A percentile compares a stretch with the other conserved stretches of the same genome.
phyloP scores from a whole-genome alignment of 306 rosid genomes.

The Hippophae gyantsensis region DNA sequence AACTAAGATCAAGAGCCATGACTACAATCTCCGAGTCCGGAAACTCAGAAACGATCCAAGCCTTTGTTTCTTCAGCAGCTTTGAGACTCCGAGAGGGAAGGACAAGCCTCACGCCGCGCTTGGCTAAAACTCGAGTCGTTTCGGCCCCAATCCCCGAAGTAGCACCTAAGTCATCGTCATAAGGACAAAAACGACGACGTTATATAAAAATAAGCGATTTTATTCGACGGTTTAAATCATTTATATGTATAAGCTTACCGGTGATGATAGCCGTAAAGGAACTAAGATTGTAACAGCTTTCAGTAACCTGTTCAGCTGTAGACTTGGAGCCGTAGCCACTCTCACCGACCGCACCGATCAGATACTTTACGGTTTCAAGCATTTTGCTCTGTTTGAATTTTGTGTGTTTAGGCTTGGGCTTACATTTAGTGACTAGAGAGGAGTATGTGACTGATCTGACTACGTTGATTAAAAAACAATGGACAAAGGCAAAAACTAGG shows the following conservation, averaged over 20 bases:
- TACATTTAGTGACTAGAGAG: too few species aligned
- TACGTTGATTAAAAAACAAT: slow-evolving; percentile 12
- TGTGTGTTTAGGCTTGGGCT: too few species aligned
- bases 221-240: too few species aligned
- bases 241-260: slow-evolving; percentile 23
- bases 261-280: slow-evolving; percentile 78
- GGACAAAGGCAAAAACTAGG: not conserved
- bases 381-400: slow-evolving; percentile 9
- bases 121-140: slow-evolving; percentile 77
- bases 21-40: slow-evolving; percentile 44
- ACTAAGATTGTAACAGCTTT: slow-evolving; percentile 31
- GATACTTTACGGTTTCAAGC: slow-evolving; percentile 57
- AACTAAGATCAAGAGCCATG: slow-evolving; percentile 79
- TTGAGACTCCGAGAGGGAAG: slow-evolving; percentile 68
- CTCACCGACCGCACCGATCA: slow-evolving; percentile 60
- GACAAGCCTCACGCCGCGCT: slow-evolving; percentile 66
- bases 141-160: slow-evolving; percentile 94
- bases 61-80: slow-evolving; percentile 63
- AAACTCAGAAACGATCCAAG: slow-evolving; percentile 47
- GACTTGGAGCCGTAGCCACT: slow-evolving; percentile 79
- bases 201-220: too few species aligned
- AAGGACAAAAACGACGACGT: too few species aligned
- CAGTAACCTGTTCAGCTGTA: slow-evolving; percentile 71
- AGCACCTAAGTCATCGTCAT: slow-evolving; percentile 35
- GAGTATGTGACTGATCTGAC: not conserved